Base-by-base conservation (phyloP, 352 stramenopile genomes). In the Phytophthora pseudosyringae region DNA sequence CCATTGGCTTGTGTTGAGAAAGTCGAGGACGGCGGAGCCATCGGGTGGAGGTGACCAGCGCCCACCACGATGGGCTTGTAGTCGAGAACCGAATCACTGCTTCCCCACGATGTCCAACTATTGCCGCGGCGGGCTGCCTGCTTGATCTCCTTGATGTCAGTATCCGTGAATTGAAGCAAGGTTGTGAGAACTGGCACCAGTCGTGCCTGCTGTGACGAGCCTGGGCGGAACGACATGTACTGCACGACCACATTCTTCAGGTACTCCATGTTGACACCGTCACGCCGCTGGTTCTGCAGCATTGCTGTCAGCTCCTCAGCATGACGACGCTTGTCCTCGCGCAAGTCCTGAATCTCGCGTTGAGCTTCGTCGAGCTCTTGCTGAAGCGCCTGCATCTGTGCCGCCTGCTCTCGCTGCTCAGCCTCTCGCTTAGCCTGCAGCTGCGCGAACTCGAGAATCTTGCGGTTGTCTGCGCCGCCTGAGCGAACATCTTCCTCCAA, bases 191-290 rank as follows among this genome's bases (percentile, higher is more conserved):
- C 89, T 5, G 89, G 89, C 13, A 95, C 65, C 31, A 97, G 59
- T 7, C 86, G 82, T 12, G 66, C 54, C 59, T 94, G 89, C 66
- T 97, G 80, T 35, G 81, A 92, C 32, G 89, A 95, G 3, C 87
- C 87, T 0, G 83, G 82, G 11, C 80, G 86, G 69, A 97, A 94
- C 15, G 84, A 91, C 86, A 97, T 94, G 71, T 91, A 97, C 78
- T 95, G 89, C 21, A 97, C 84, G 21, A 97, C 86, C 15, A 97
- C 86, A 52, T 97, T 97, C 65, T 97, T 97, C 31, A 97, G 70
- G 65, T 97, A 97, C 54, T 96, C 88, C 86, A 97, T 91, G 66
- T 97, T 95, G 29, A 97, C 86, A 29, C 88, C 88, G 18, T 94
- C 88, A 35, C 89, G 85, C 5, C 86, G 83, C 52, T 95, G 86